A percentile compares a stretch with the other conserved stretches of the same genome.
These are phyloP conservation scores for Lecanosticta acicola DNA, from an alignment of 2,329 filamentous ascomycete genomes.

Conservation along the genomic window DNA sequence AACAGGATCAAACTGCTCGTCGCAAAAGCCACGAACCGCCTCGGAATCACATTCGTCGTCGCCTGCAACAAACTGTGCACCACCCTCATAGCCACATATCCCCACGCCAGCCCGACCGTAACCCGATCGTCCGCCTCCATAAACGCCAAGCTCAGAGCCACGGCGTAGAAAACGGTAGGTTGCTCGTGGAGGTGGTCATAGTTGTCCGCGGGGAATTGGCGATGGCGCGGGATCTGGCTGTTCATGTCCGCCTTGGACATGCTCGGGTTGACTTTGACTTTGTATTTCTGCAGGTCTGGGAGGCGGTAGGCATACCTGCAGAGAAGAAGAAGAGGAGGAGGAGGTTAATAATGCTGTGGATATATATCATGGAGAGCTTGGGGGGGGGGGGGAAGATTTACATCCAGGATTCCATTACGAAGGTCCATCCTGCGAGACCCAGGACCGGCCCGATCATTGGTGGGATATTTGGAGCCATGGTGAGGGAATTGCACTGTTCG, in stretches of 20 bases:
- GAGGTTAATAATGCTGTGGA: too few species aligned
- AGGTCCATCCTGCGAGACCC: constrained; percentile 11
- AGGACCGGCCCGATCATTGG: constrained; percentile 13
- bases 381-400: not conserved
- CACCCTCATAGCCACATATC: constrained; percentile 38
- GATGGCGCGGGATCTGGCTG: constrained; percentile 9
- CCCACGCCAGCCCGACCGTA: constrained; percentile 38
- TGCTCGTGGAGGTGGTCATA: constrained; percentile 22
- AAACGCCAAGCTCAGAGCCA: constrained; percentile 33
- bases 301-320: constrained; percentile 16
- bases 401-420: constrained; percentile 16
- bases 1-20: constrained; percentile 5
- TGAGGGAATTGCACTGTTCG: not conserved
- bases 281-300: constrained; percentile 13
- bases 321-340: not conserved
- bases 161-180: constrained; percentile 39
- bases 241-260: constrained; percentile 7
- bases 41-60: constrained; percentile 34
- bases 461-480: constrained; percentile 4
- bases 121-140: constrained; percentile 24
- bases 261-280: constrained; percentile 11
- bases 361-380: not conserved
- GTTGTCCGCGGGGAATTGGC: constrained; percentile 17
- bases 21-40: constrained; percentile 7
- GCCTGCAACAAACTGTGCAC: constrained; percentile 39